Conservation (phyloP, 1,284 basidiomycete species). For the Amylostereum areolatum region DNA sequence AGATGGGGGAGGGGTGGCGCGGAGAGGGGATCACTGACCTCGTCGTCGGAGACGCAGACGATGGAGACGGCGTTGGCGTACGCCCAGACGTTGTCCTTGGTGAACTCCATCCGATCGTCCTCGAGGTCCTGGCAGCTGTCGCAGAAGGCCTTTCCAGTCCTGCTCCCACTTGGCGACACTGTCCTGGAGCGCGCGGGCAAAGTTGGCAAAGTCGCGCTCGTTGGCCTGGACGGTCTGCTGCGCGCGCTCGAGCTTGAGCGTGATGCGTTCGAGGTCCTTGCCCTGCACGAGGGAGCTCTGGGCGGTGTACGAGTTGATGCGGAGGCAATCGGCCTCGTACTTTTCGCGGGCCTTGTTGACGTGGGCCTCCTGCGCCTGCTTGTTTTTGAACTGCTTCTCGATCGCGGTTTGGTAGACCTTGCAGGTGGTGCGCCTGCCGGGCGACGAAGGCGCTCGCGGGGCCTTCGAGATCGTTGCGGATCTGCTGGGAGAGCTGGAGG, state of each 20-base stretch:
- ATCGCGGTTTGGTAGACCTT: conserved; percentile 67
- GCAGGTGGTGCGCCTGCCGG: conserved; percentile 69
- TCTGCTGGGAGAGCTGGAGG: conserved; percentile 63
- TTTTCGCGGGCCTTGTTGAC: conserved; percentile 88
- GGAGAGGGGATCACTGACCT: conserved; percentile 50
- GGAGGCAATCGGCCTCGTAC: conserved; percentile 91
- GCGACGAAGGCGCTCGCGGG: conserved; percentile 58
- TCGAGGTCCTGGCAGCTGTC: conserved; percentile 95
- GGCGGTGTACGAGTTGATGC: conserved; percentile 94
- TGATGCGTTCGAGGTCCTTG: conserved; percentile 88
- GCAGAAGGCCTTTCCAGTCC: conserved; percentile 91
- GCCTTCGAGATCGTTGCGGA: conserved; percentile 75
- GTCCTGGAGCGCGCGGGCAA: conserved; percentile 76
- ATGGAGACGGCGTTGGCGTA: conserved; percentile 95
- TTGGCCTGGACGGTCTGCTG: conserved; percentile 86
- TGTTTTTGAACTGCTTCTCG: conserved; percentile 86
- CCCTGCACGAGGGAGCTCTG: conserved; percentile 93
- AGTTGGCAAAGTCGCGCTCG: conserved; percentile 89
- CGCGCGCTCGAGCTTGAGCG: conserved; percentile 82
- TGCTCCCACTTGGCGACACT: conserved; percentile 87
- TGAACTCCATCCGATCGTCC: conserved; percentile 89
- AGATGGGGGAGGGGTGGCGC: conserved; percentile 2
- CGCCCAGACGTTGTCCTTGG: conserved; percentile 94
- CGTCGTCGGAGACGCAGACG: conserved; percentile 94
- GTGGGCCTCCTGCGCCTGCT: conserved; percentile 78